These are phyloP conservation scores for Cymbidium sinense DNA, from an alignment of 106 monocot species.

Conservation along the genomic window DNA sequence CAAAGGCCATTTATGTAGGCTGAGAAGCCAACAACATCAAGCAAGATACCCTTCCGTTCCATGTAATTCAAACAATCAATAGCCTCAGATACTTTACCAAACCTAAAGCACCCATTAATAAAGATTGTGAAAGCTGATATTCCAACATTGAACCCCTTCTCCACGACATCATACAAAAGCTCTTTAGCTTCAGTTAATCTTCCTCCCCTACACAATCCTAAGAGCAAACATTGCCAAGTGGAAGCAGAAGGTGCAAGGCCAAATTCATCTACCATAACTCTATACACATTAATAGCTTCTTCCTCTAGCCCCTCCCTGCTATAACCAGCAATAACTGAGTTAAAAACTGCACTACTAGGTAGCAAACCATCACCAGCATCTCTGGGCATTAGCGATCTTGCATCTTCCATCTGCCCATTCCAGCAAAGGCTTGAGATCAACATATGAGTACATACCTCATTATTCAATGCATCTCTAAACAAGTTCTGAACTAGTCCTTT, in stretches of 20 bases:
- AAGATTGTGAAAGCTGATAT: constrained; percentile 51
- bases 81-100: constrained; percentile 48
- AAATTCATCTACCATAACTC: constrained; percentile 32
- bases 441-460: constrained; percentile 35
- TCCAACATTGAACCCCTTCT: constrained; percentile 44
- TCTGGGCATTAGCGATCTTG: constrained; percentile 32
- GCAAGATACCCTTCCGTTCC: constrained; percentile 34
- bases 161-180: constrained; percentile 53
- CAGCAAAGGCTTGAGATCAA: constrained; percentile 58
- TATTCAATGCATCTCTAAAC: constrained; percentile 7
- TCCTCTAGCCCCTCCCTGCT: constrained; percentile 50
- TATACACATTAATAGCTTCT: constrained; percentile 55
- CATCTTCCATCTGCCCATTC: constrained; percentile 55
- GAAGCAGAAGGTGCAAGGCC: constrained; percentile 52
- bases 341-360: constrained; percentile 41
- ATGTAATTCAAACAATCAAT: constrained; percentile 58
- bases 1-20: constrained; percentile 88
- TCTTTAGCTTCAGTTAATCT: constrained; percentile 50
- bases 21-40: constrained; percentile 78
- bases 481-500: constrained; percentile 9
- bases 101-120: constrained; percentile 63
- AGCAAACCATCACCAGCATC: constrained; percentile 25
- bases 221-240: constrained; percentile 63
- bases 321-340: constrained; percentile 60
- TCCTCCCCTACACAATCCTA: constrained; percentile 60